Evolutionary conservation across 2,329 filamentous ascomycete genomes (phyloP).

Genomic region (Xylaria sp.): DNA sequence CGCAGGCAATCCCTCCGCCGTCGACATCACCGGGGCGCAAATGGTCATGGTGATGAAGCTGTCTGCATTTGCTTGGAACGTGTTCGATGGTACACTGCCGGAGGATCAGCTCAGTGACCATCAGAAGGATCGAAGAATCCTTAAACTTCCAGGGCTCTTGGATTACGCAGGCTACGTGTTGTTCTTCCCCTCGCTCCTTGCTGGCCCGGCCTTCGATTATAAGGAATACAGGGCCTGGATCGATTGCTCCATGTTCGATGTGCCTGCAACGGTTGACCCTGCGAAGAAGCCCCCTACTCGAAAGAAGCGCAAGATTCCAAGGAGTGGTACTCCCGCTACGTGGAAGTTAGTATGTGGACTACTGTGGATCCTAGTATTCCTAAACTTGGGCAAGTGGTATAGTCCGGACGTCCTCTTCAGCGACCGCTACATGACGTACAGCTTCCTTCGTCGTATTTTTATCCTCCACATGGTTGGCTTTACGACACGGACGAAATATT

Average conservation of each 20-base stretch:
- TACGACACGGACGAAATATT: constrained; percentile 89
- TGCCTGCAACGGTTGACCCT: constrained; percentile 83
- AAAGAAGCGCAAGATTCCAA: constrained; percentile 91
- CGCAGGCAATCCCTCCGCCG: constrained; percentile 69
- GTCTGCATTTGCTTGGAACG: constrained; percentile 96
- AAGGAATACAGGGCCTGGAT: constrained; percentile 93
- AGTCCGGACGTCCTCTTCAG: constrained; percentile 70
- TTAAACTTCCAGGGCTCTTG: constrained; percentile 76
- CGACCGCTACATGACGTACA: constrained; percentile 73
- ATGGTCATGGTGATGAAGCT: constrained; percentile 99
- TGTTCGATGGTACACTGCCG: constrained; percentile 88
- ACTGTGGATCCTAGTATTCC: constrained; percentile 81
- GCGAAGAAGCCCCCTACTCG: constrained; percentile 85
- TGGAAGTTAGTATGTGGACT: constrained; percentile 80
- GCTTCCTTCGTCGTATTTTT: constrained; percentile 78
- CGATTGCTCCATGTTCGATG: constrained; percentile 92
- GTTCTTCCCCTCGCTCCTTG: constrained; percentile 93
- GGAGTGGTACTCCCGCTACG: constrained; percentile 85
- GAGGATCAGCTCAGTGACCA: constrained; percentile 83
- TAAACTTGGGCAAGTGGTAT: constrained; percentile 77
- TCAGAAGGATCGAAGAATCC: constrained; percentile 84
- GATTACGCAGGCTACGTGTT: constrained; percentile 92
- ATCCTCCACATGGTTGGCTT: constrained; percentile 86
- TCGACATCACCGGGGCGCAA: constrained; percentile 95
- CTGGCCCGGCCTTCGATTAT: constrained; percentile 93